Conservation (phyloP, 1,284 basidiomycete genomes). For the Phlebopus sp. region DNA sequence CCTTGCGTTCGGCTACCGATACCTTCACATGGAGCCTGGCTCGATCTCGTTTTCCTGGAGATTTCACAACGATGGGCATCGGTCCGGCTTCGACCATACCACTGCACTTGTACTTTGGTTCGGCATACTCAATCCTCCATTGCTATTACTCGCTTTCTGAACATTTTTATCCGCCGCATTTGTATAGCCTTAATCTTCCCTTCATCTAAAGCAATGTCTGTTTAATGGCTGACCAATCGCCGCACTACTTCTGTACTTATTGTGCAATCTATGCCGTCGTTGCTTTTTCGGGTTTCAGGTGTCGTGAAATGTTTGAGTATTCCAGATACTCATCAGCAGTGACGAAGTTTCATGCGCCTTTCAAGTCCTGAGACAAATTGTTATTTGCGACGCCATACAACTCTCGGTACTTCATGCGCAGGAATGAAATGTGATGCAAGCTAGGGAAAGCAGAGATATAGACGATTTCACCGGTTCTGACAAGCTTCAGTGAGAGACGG, state of each 20-base stretch:
- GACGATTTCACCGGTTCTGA: no score
- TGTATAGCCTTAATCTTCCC: slow-evolving; percentile 49
- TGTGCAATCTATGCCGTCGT: slow-evolving; percentile 36
- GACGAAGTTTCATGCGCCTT: no score
- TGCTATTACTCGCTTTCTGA: slow-evolving; percentile 48
- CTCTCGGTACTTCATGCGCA: no score
- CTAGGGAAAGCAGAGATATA: no score
- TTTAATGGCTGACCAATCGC: slow-evolving; percentile 36
- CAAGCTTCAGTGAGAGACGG: no score
- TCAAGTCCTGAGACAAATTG: no score
- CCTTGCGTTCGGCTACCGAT: slow-evolving; percentile 28
- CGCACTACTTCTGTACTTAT: slow-evolving; percentile 39
- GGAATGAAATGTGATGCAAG: no score
- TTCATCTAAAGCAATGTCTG: slow-evolving; percentile 39
- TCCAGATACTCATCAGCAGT: no score
- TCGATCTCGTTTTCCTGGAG: slow-evolving; percentile 29
- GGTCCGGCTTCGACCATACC: slow-evolving; percentile 42
- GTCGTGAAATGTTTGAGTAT: neutral
- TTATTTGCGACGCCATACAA: no score
- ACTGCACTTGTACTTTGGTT: slow-evolving; percentile 68
- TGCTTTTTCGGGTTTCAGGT: slow-evolving; percentile 19
- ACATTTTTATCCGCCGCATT: slow-evolving; percentile 48
- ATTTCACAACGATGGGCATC: slow-evolving; percentile 34
- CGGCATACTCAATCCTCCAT: slow-evolving; percentile 47
- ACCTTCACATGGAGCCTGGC: slow-evolving; percentile 36